Conservation (phyloP, 106 monocot species). For the Cymbidium sinense region DNA sequence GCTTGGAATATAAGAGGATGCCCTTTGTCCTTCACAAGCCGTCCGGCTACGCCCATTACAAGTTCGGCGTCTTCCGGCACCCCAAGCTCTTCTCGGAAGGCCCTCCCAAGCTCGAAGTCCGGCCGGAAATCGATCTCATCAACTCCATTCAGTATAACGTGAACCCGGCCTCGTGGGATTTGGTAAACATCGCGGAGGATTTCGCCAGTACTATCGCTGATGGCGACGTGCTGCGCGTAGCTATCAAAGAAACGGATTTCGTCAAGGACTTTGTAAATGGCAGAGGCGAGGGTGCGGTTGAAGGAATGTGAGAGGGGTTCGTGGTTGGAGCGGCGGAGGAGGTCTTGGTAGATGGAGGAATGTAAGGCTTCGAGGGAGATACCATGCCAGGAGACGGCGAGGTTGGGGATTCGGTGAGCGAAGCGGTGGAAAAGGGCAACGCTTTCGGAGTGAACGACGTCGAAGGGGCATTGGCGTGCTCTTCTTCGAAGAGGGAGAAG, state of each 20-base stretch:
- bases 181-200: conserved; percentile 95
- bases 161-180: conserved; percentile 61
- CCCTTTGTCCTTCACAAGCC: conserved; percentile 93
- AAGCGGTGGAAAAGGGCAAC: conserved; percentile 69
- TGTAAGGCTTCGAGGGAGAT: conserved; percentile 78
- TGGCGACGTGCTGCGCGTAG: conserved; percentile 95
- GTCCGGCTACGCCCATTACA: conserved; percentile 80
- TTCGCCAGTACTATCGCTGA: conserved; percentile 82
- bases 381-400: conserved; percentile 93
- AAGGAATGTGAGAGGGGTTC: conserved; percentile 48
- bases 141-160: conserved; percentile 95
- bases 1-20: conserved; percentile 75
- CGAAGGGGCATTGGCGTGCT: conserved; percentile 73
- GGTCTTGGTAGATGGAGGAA: conserved; percentile 69
- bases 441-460: conserved; percentile 92
- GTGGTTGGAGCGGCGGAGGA: conserved; percentile 26
- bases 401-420: conserved; percentile 54
- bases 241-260: conserved; percentile 87
- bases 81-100: conserved; percentile 43
- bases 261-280: conserved; percentile 61
- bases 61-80: conserved; percentile 48
- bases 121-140: conserved; percentile 67
- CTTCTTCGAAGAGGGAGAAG: conserved; percentile 57
- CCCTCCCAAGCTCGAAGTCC: conserved; percentile 32
- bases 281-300: conserved; percentile 34